phyloP scores from a whole-genome alignment of 108 stramenopile species.

The Nannochloropsis salina region DNA sequence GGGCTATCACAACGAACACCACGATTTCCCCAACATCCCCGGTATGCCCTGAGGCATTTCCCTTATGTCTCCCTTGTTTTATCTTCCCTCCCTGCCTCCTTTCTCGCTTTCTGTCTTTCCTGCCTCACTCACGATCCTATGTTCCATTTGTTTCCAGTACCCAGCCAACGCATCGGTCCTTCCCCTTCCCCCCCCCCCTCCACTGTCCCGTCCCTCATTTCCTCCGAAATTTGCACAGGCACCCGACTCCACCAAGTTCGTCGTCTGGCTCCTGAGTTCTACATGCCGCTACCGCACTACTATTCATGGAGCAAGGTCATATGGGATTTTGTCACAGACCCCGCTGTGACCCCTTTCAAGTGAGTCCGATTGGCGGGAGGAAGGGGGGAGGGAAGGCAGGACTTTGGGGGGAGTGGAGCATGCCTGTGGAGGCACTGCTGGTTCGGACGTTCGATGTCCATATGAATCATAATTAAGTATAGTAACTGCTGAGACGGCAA shows the following conservation, averaged over 20 bases:
- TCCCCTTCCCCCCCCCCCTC: background rate
- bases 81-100: background rate
- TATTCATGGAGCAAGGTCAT: background rate
- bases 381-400: background rate
- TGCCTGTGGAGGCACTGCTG: background rate
- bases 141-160: background rate
- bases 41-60: conserved; percentile 38
- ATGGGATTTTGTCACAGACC: background rate
- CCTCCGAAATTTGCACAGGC: background rate
- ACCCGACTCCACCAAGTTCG: conserved; percentile 68
- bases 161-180: background rate
- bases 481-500: too few relatives aligned
- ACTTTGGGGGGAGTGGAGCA: background rate
- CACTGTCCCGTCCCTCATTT: background rate
- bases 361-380: background rate
- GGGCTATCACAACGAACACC: conserved; percentile 95
- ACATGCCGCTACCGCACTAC: conserved; percentile 72
- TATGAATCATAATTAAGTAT: too few relatives aligned
- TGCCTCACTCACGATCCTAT: background rate
- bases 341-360: background rate
- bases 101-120: background rate
- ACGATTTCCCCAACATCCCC: conserved; percentile 81
- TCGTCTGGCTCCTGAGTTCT: conserved; percentile 74
- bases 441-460: background rate
- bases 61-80: too few relatives aligned